Evolutionary conservation across 228 moss, liverwort and hornwort genomes (phyloP), one percentile per base, ranked within the genome.

Genomic region (Sphagnum fallax): DNA sequence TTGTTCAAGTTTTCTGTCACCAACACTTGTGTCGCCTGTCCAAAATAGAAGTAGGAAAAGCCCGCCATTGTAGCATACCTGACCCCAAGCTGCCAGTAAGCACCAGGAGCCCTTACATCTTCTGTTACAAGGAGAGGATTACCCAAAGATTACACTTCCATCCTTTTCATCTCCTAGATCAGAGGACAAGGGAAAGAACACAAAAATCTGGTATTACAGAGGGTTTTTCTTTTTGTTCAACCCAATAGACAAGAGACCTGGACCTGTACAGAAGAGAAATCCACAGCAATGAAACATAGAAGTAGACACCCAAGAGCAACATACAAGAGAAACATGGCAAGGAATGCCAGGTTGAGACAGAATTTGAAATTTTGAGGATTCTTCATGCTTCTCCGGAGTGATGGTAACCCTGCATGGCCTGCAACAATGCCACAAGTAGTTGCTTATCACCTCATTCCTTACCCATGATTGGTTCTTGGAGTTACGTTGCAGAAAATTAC

Each of bases 391-490:
- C 93, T 79, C 62, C 91, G 85, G 72, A 94, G 78, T 18, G 93
- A 94, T 68, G 89, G 93, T 61, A 94, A 73, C 51, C 93, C 93
- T 52, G 93, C 91, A 66, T 94, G 93, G 65, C 93, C 93, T 93
- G 83, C 62, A 47, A 62, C 32, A 32, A 32, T 58, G 32, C 64
- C 71, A 53, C 6, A 8, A 12, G 9, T 12, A 8, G 12, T 12
- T 12, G 12, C 8, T 55, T 12, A 8, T 12, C 55, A 55, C 55
- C 55, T 12, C 55, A 4, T 55, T 12, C 55, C 55, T 55, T 8
- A 8, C 55, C 55, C 32, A 32, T 32, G 32, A 2, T 32, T 32
- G 32, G 32, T 32, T 32, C 32, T 32, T 32, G 32, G 32, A 32
- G 2, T 32, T 32, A 32, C 2, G 32, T 32, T 32, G 32, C 32